Percentiles rank a stretch among this genome's conserved stretches.
Conservation (phyloP, 164 flowering plant genomes). For the Tetracentron sinense region DNA sequence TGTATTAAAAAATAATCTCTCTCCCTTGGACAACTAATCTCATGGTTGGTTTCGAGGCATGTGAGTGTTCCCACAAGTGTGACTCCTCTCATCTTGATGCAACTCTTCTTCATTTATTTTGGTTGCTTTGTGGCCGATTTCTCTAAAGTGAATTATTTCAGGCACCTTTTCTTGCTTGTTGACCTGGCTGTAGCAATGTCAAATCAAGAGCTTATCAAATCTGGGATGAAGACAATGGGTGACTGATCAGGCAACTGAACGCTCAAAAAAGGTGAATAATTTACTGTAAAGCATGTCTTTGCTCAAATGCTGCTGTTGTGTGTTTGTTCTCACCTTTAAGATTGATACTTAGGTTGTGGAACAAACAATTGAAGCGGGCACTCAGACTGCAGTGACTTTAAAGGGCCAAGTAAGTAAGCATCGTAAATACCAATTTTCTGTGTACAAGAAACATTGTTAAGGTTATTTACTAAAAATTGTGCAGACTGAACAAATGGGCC, state of each 20-base stretch:
- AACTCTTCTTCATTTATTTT: too few species aligned
- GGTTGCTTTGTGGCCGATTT: too few species aligned
- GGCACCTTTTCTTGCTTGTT: conserved; percentile 2
- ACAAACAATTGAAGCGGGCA: conserved; percentile 84
- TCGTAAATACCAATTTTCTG: too few species aligned
- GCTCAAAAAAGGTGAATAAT: conserved; percentile 50
- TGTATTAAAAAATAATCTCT: too few species aligned
- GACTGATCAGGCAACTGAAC: conserved; percentile 71
- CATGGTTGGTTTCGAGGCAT: too few species aligned
- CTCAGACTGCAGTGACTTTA: conserved; percentile 67
- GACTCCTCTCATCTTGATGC: too few species aligned
- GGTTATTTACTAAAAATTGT: conserved; percentile 10
- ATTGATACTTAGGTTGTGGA: conserved; percentile 54
- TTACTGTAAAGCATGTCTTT: conserved; percentile 2
- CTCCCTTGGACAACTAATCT: too few species aligned
- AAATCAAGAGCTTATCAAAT: conserved; percentile 57
- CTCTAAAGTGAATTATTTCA: too few species aligned
- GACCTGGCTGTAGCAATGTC: conserved; percentile 47
- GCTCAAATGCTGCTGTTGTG: neutral
- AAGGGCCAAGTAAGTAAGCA: conserved; percentile 88
- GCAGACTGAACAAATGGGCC: conserved; percentile 99
- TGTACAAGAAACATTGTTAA: too few species aligned
- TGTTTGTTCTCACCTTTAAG: conserved; percentile 13
- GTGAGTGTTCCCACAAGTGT: too few species aligned
- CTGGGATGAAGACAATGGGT: conserved; percentile 59